Evolutionary conservation across 129 eudicot species (phyloP).

Genomic region (Artemisia tridentata): DNA sequence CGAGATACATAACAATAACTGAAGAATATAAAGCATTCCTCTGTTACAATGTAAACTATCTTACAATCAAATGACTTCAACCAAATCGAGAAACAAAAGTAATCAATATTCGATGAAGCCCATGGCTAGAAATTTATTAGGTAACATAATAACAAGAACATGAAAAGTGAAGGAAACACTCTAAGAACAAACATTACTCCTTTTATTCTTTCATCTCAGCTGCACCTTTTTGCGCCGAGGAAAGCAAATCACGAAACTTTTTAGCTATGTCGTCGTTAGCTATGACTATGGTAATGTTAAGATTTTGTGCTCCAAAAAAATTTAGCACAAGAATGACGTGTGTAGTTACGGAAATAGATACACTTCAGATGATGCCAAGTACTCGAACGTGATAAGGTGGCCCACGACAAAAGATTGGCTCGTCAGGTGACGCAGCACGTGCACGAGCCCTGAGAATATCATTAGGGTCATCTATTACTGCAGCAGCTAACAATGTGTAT

Average conservation of each 20-base stretch:
- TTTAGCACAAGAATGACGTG: slow-evolving; percentile 1
- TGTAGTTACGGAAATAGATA: slow-evolving; percentile 11
- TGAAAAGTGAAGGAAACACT: background rate
- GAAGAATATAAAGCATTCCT: no score
- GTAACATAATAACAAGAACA: no score
- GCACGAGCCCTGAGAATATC: slow-evolving; percentile 93
- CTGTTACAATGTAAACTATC: no score
- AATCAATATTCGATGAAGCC: no score
- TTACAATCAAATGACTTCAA: no score
- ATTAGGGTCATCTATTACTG: slow-evolving; percentile 81
- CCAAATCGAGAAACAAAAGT: no score
- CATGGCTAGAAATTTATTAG: no score
- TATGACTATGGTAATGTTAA: background rate
- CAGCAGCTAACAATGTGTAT: slow-evolving; percentile 89
- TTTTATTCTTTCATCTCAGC: slow-evolving; percentile 2
- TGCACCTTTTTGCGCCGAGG: background rate
- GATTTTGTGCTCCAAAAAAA: slow-evolving; percentile 1
- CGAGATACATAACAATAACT: no score
- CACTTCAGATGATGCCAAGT: slow-evolving; percentile 52
- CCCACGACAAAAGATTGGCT: slow-evolving; percentile 83
- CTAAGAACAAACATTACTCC: background rate
- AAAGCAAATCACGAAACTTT: background rate
- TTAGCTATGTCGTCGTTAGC: background rate
- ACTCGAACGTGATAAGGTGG: slow-evolving; percentile 90
- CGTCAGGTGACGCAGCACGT: slow-evolving; percentile 49